A percentile compares a stretch with the other conserved stretches of the same genome.
phyloP scores from a whole-genome alignment of 768 basidiomycete genomes.

The Suillus ampliporus region DNA sequence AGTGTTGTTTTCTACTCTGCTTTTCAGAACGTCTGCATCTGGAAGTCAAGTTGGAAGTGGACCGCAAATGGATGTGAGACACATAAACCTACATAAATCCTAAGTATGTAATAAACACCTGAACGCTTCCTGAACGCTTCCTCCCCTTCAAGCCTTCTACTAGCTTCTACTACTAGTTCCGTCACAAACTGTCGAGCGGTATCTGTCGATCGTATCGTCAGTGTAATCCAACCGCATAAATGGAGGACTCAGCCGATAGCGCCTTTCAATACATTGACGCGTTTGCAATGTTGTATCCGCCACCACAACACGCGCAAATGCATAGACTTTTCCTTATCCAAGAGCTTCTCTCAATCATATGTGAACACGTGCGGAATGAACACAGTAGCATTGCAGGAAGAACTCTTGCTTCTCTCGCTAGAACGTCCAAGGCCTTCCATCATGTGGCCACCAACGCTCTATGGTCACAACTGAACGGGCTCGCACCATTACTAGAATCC shows the following conservation, averaged over 20 bases:
- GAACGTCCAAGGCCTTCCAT: slow-evolving; percentile 16
- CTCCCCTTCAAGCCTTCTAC: no score
- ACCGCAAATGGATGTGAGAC: no score
- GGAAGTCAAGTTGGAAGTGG: no score
- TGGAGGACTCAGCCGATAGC: not conserved
- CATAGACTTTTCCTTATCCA: slow-evolving; percentile 12
- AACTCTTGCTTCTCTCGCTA: slow-evolving; percentile 18
- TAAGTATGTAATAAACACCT: no score
- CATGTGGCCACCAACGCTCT: slow-evolving; percentile 13
- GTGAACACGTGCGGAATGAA: slow-evolving; percentile 1
- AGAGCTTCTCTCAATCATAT: slow-evolving; percentile 12
- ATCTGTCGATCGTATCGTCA: not conserved
- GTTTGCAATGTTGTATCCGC: not conserved
- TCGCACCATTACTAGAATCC: slow-evolving; percentile 9
- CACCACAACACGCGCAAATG: slow-evolving; percentile 3
- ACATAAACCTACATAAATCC: no score
- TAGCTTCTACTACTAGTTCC: no score
- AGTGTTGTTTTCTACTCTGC: no score
- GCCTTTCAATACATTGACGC: not conserved
- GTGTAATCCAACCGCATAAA: not conserved
- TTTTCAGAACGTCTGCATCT: no score
- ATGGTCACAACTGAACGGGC: slow-evolving; percentile 10
- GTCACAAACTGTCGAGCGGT: no score
- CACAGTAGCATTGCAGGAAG: not conserved
- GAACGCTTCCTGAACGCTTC: no score